Evolutionary conservation across 208 protist genomes (phyloP), one percentile per base, ranked within the genome.

Genomic region (Phytomonas sp.): DNA sequence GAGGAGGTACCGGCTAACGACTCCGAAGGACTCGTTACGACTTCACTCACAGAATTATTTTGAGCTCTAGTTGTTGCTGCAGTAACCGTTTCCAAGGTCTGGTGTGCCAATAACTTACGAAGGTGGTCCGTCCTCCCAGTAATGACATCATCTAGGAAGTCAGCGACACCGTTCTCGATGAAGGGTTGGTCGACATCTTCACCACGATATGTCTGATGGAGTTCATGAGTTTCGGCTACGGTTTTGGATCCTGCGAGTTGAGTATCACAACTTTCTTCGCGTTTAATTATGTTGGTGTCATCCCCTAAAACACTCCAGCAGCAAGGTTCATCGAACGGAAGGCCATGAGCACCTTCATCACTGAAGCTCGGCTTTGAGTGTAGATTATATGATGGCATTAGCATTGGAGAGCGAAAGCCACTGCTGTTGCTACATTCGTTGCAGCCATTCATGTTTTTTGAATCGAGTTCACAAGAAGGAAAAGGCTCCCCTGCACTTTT

Each of bases 121-220:
- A 92, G 73, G 37, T 82, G 67, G 17, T 86, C 79, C 17, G 85
- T 83, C 51, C 84, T 83, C 13, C 89, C 89, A 11, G 74, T 79
- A 37, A 92, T 90, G 59, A 91, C 80, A 61, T 77, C 71, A 15
- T 85, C 65, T n/a, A 94, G 70, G 65, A 94, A 94, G 32, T 84
- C 78, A 31, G 75, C 77, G 1, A 89, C 83, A 2, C 60, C 83
- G 59, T 81, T 78, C 36, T 83, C 67, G 29, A 70, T 63, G 33
- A 43, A 64, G 34, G 31, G 36, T 64, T 64, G 7, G 13, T 64
- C 36, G 31, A 43, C 23, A 64, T 64, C 36, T 64, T 64, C 23
- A 6, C 60, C 13, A 43, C 23, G 2, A 15, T 40, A 15, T 64
- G 9, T 20, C 36, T 64, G 31, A 20, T 20, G 40, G 13, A 15